Conservation (phyloP, 1,139 yeast genomes). For the Yamadazyma blattariae region DNA sequence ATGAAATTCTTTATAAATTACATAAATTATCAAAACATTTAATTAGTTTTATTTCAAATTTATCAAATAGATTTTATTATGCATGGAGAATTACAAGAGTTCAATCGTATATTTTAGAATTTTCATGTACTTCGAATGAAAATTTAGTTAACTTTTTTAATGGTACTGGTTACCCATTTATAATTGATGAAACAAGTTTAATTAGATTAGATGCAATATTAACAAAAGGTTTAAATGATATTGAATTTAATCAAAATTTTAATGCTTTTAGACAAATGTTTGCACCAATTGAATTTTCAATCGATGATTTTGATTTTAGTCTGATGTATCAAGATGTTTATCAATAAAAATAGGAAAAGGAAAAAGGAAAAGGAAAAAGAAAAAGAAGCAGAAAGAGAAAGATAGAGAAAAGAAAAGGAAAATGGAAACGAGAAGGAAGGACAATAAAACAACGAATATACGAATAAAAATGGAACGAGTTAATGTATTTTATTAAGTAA, state of each 20-base stretch:
- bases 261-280: neutral
- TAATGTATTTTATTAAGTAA: too few relatives aligned
- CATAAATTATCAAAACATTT: neutral
- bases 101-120: constrained; percentile 21
- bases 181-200: neutral
- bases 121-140: neutral
- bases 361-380: too few relatives aligned
- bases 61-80: constrained; percentile 36
- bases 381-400: too few relatives aligned
- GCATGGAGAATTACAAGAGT: constrained; percentile 44
- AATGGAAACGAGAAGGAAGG: too few relatives aligned
- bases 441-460: too few relatives aligned
- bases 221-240: neutral
- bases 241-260: constrained; percentile 1
- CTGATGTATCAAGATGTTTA: too few relatives aligned
- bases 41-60: constrained; percentile 1
- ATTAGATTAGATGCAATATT: neutral
- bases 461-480: too few relatives aligned
- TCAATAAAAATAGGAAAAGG: too few relatives aligned
- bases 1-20: neutral
- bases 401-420: too few relatives aligned
- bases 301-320: neutral
- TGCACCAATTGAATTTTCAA: neutral
- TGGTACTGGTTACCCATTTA: neutral
- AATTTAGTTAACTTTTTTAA: neutral